A percentile compares a stretch with the other conserved stretches of the same genome.
phyloP scores from a whole-genome alignment of 805 yeast genomes.

The Candida manassasensis region DNA sequence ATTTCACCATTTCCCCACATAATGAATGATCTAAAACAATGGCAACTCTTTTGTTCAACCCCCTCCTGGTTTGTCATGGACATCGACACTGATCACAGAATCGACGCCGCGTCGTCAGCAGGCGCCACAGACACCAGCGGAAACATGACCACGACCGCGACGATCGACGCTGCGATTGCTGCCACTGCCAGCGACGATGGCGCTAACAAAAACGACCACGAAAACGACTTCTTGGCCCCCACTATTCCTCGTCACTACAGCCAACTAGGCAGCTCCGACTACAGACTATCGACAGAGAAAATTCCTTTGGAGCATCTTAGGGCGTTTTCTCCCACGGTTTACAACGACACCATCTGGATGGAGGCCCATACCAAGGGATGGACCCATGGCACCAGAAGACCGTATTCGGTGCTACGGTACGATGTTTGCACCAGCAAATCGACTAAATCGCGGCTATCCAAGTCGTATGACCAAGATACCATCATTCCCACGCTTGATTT shows the following conservation, averaged over 20 bases:
- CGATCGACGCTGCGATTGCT: not conserved
- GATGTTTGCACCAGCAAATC: constrained; percentile 10
- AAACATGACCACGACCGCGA: too few relatives aligned
- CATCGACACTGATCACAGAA: too few relatives aligned
- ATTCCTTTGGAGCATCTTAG: not conserved
- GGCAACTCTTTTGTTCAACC: too few relatives aligned
- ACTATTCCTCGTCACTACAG: not conserved
- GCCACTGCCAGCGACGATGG: not conserved
- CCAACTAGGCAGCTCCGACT: not conserved
- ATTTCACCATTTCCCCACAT: too few relatives aligned
- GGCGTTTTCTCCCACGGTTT: not conserved
- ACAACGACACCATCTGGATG: constrained; percentile 2
- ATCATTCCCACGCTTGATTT: constrained; percentile 20
- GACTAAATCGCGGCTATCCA: constrained; percentile 11
- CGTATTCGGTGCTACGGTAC: constrained; percentile 25
- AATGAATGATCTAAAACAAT: too few relatives aligned
- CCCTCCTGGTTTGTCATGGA: too few relatives aligned
- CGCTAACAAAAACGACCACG: not conserved
- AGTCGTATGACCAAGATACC: constrained; percentile 12
- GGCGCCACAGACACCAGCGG: too few relatives aligned
- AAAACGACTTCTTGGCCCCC: not conserved
- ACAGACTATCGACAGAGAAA: too few relatives aligned
- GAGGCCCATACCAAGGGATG: constrained; percentile 13
- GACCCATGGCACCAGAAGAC: constrained; percentile 25
- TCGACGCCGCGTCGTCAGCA: too few relatives aligned